phyloP scores from a whole-genome alignment of 2,329 filamentous ascomycete genomes.

The Colletotrichum chlorophyti region DNA sequence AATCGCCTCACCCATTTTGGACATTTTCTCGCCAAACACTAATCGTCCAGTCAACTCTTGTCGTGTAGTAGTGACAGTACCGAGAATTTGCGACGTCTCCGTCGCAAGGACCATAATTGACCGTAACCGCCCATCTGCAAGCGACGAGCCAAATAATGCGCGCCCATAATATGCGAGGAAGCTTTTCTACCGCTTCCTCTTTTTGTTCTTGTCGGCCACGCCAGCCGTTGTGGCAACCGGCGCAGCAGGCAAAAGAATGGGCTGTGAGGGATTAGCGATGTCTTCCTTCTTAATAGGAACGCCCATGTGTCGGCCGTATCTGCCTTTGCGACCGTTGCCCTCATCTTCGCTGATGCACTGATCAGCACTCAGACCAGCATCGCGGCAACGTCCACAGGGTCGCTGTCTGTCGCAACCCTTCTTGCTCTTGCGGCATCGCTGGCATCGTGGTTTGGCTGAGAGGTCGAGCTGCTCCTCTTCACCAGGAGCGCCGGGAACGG shows the following conservation, averaged over 20 bases:
- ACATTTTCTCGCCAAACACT: conserved; percentile 5
- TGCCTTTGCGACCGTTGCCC: conserved; percentile 93
- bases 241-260: conserved; percentile 49
- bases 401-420: conserved; percentile 98
- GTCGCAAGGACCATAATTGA: neutral
- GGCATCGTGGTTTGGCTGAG: conserved; percentile 94
- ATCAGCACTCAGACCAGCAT: conserved; percentile 91
- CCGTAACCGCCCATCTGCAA: neutral
- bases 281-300: conserved; percentile 69
- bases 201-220: conserved; percentile 64
- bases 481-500: conserved; percentile 62
- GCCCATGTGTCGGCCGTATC: conserved; percentile 79
- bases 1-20: neutral
- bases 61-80: conserved; percentile 14
- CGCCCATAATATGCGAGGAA: neutral
- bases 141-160: neutral
- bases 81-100: neutral
- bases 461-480: conserved; percentile 93
- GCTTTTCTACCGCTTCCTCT: conserved; percentile 62
- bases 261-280: conserved; percentile 43
- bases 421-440: conserved; percentile 98
- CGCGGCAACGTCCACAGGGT: conserved; percentile 92
- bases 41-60: neutral
- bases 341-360: conserved; percentile 98
- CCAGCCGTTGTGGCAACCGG: conserved; percentile 46